Evolutionary conservation across 768 basidiomycete genomes (phyloP), one percentile per base, ranked within the genome.

Genomic region (Tremella fuciformis): DNA sequence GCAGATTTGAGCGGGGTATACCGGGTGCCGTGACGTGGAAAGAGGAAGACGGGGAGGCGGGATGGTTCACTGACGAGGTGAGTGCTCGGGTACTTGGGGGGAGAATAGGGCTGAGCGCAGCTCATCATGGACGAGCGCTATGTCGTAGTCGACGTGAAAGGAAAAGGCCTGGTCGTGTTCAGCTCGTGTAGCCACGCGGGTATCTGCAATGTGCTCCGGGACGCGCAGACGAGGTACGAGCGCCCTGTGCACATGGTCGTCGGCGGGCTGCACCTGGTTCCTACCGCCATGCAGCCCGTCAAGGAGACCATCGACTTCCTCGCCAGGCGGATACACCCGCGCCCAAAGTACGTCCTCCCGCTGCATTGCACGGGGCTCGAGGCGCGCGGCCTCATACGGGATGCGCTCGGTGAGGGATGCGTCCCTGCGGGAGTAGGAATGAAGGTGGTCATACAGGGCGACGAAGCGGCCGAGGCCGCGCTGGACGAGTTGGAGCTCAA

Each of bases 151-250:
- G 88, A 91, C 73, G 86, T 91, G 0, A 80, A 80, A n/a, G 88
- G 87, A 8, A 90, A 88, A 70, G 89, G 89, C 0, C 76, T 91
- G 53, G 82, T 91, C 21, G 80, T 91, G 55, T 89, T 92, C 76
- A 89, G 87, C 79, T 85, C 90, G 86, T 88, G 84, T 63, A 85
- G 84, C 6, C 89, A 91, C 77, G 89, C 89, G 2, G 89, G 89
- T 0, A 89, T 91, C 55, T 85, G 88, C 44, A 91, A 91, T 62
- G 89, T 92, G 24, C 79, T 88, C 55, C 85, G 81, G 63, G 85
- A 89, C 66, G 89, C 87, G 0, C 77, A 87, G 6, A 70, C 75
- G 18, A 83, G 72, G 24, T 85, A 90, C 67, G 75, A 79, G 40
- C 79, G 88, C 55, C 89, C 89, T 0, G 80, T 91, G 44, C 82